Evolutionary conservation across 306 rosid genomes (phyloP).

Genomic region (Quercus suber): DNA sequence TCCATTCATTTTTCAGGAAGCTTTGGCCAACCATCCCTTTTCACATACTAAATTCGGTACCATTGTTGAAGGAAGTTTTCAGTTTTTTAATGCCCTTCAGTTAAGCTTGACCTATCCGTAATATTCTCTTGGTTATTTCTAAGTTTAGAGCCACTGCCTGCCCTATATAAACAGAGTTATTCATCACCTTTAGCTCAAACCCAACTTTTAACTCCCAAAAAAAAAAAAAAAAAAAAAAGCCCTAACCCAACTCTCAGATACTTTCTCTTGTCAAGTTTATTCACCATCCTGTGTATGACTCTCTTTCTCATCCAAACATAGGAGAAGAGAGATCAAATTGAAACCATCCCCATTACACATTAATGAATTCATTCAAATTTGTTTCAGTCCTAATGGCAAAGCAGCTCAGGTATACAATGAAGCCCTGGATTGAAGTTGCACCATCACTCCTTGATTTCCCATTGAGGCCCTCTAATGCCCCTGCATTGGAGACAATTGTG

Average conservation of each 20-base stretch:
- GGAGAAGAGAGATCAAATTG: background rate
- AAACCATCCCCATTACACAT: background rate
- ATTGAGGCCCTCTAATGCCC: conserved; percentile 33
- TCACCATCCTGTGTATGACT: background rate
- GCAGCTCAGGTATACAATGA: conserved; percentile 27
- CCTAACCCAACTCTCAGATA: too few species aligned
- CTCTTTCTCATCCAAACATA: background rate
- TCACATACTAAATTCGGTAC: background rate
- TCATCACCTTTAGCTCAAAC: background rate
- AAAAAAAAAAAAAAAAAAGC: too few species aligned
- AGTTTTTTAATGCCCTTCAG: background rate
- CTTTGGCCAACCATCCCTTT: background rate
- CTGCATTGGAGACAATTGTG: conserved; percentile 43
- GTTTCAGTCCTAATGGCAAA: conserved; percentile 26
- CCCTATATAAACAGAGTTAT: background rate
- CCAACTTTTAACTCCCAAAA: background rate
- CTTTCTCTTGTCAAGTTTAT: background rate
- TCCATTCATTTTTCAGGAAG: background rate
- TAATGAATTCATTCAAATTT: background rate
- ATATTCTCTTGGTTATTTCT: background rate
- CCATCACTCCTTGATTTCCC: conserved; percentile 44
- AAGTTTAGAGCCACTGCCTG: background rate
- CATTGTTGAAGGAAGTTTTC: background rate
- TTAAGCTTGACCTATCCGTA: background rate
- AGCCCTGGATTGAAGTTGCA: conserved; percentile 53